These are phyloP conservation scores for Berkeleyomyces basicola DNA, from an alignment of 2,329 filamentous ascomycete genomes.

Conservation along the genomic window DNA sequence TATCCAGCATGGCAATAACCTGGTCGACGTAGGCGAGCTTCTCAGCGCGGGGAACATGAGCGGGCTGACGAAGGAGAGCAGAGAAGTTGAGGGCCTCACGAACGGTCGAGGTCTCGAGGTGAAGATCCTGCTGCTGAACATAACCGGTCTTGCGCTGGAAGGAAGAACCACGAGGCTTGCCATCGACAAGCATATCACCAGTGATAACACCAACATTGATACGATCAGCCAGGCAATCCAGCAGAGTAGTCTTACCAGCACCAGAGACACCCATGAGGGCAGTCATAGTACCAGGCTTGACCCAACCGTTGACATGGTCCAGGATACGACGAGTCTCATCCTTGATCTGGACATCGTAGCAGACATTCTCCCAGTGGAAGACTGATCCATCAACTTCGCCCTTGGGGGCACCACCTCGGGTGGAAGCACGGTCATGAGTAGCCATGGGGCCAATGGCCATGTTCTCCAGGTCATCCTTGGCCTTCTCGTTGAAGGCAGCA, in stretches of 20 bases:
- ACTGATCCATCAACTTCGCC: slow-evolving; percentile 39
- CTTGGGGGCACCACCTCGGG: slow-evolving; percentile 14
- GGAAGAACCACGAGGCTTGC: slow-evolving; percentile 52
- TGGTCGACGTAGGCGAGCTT: slow-evolving; percentile 81
- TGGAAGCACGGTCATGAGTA: slow-evolving; percentile 26
- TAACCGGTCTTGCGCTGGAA: slow-evolving; percentile 91
- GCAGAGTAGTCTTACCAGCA: slow-evolving; percentile 83
- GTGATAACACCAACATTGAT: slow-evolving; percentile 78
- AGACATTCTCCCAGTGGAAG: slow-evolving; percentile 76
- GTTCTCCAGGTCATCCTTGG: slow-evolving; percentile 43
- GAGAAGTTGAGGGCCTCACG: slow-evolving; percentile 78
- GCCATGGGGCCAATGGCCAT: slow-evolving; percentile 32
- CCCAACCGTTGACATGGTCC: slow-evolving; percentile 79
- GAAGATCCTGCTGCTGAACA: slow-evolving; percentile 83
- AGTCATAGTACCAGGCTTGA: slow-evolving; percentile 79
- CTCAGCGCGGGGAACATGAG: slow-evolving; percentile 51
- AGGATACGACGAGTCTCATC: slow-evolving; percentile 57
- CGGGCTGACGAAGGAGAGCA: slow-evolving; percentile 70
- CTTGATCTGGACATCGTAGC: slow-evolving; percentile 66
- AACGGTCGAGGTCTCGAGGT: slow-evolving; percentile 69
- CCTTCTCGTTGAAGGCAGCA: slow-evolving; percentile 40
- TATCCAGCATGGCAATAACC: slow-evolving; percentile 78
- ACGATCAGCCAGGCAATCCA: slow-evolving; percentile 73
- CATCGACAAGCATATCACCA: slow-evolving; percentile 60
- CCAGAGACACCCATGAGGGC: slow-evolving; percentile 84